Evolutionary conservation across 805 yeast species (phyloP).

Genomic region (Kodamaea hsintzibuensis): DNA sequence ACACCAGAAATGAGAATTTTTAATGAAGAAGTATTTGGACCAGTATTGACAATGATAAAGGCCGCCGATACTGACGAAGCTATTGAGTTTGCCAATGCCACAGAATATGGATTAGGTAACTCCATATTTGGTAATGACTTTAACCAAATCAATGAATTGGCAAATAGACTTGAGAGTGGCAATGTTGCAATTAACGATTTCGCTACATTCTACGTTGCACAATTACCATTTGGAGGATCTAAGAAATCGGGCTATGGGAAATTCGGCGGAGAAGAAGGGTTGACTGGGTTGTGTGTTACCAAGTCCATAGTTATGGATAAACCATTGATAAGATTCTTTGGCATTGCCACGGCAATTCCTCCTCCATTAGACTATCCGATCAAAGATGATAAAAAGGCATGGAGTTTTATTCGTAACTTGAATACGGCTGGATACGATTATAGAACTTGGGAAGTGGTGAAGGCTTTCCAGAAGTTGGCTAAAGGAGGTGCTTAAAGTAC

Average conservation of each 20-base stretch:
- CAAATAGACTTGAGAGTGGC: slow-evolving; percentile 70
- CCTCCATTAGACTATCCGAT: slow-evolving; percentile 91
- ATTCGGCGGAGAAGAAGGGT: slow-evolving; percentile 97
- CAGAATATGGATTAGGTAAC: slow-evolving; percentile 89
- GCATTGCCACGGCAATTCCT: slow-evolving; percentile 80
- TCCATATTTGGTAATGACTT: slow-evolving; percentile 79
- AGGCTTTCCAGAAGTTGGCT: slow-evolving; percentile 40
- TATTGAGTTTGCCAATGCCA: slow-evolving; percentile 72
- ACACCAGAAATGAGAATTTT: slow-evolving; percentile 75
- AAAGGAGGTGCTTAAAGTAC: slow-evolving; percentile 25
- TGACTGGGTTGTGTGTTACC: slow-evolving; percentile 83
- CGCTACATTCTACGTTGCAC: slow-evolving; percentile 94
- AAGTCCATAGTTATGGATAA: slow-evolving; percentile 87
- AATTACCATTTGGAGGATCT: slow-evolving; percentile 95
- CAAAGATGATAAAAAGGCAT: slow-evolving; percentile 73
- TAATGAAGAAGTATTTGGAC: slow-evolving; percentile 92
- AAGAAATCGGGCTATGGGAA: slow-evolving; percentile 95
- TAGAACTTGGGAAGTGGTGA: slow-evolving; percentile 63
- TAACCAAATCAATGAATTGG: slow-evolving; percentile 58
- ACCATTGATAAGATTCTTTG: slow-evolving; percentile 55
- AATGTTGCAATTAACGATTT: slow-evolving; percentile 97
- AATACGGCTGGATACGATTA: slow-evolving; percentile 82
- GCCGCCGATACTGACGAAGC: slow-evolving; percentile 71
- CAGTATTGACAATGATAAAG: slow-evolving; percentile 76
- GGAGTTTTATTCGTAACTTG: slow-evolving; percentile 82